Conservation (phyloP, 352 stramenopile species). For the Globisporangium canariense region DNA sequence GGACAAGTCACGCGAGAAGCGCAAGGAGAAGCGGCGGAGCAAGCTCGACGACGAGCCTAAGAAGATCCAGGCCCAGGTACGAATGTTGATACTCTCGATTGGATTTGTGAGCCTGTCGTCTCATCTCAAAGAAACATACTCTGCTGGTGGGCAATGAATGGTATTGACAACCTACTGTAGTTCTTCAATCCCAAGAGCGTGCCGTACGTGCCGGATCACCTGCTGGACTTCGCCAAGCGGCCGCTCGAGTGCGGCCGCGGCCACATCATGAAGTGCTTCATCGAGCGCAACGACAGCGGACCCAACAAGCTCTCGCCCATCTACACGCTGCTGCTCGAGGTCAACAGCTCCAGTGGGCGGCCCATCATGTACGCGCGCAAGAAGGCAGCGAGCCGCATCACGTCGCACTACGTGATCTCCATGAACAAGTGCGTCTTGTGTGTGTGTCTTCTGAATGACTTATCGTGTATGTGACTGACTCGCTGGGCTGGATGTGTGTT, state of each 20-base stretch:
- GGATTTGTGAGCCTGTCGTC: background rate
- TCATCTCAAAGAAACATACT: background rate
- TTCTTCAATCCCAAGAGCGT: slow-evolving; percentile 85
- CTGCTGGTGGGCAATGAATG: background rate
- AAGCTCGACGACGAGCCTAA: slow-evolving; percentile 70
- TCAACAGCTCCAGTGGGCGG: slow-evolving; percentile 82
- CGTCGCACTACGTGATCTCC: slow-evolving; percentile 86
- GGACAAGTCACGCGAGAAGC: slow-evolving; percentile 46
- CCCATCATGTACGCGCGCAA: slow-evolving; percentile 84
- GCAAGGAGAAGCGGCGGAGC: slow-evolving; percentile 46
- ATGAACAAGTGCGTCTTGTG: slow-evolving; percentile 54
- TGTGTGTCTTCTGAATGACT: background rate
- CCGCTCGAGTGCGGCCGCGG: slow-evolving; percentile 75
- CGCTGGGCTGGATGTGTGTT: background rate
- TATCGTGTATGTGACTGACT: background rate
- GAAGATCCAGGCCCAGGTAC: slow-evolving; percentile 57
- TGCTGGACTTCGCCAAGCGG: slow-evolving; percentile 77
- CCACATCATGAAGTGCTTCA: slow-evolving; percentile 87
- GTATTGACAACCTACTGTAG: slow-evolving; percentile 18
- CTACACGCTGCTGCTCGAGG: slow-evolving; percentile 80
- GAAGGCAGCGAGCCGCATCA: slow-evolving; percentile 68
- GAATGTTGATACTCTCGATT: background rate
- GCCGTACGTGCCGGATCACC: slow-evolving; percentile 75
- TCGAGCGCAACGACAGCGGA: slow-evolving; percentile 77
- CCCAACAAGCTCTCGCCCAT: slow-evolving; percentile 79